phyloP scores from a whole-genome alignment of 2,329 filamentous ascomycete genomes.

The Penicillium occitanis region DNA sequence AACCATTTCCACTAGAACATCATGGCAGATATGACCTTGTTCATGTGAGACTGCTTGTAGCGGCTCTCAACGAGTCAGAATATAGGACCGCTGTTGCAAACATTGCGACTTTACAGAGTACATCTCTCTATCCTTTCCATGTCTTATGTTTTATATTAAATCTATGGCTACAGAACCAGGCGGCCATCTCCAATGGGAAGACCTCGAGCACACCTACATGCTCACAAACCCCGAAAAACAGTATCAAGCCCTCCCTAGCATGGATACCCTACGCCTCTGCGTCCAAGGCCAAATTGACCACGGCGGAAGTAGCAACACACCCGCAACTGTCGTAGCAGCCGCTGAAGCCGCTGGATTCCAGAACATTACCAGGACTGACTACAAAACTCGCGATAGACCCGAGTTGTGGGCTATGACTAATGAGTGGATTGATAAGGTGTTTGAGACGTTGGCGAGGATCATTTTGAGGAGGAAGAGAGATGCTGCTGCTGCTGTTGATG shows the following conservation, averaged over 20 bases:
- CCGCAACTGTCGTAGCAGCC: neutral
- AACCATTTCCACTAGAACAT: conserved; percentile 31
- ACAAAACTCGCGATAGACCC: conserved; percentile 10
- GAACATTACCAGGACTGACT: neutral
- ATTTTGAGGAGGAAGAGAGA: conserved; percentile 1
- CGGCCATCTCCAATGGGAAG: conserved; percentile 33
- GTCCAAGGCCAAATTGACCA: neutral
- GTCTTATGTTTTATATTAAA: neutral
- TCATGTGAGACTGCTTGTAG: conserved; percentile 31
- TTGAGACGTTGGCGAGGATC: conserved; percentile 1
- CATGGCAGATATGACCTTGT: conserved; percentile 34
- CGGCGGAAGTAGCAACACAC: neutral
- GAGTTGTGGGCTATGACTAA: conserved; percentile 5
- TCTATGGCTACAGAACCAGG: conserved; percentile 24
- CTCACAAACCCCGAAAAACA: conserved; percentile 19
- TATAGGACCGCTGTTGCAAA: conserved; percentile 28
- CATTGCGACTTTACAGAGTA: conserved; percentile 32
- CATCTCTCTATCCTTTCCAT: neutral
- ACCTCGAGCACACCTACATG: conserved; percentile 26
- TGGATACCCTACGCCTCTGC: conserved; percentile 5
- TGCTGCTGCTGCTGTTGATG: neutral
- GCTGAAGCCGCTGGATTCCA: neutral
- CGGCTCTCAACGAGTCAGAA: conserved; percentile 29
- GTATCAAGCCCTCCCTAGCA: neutral
- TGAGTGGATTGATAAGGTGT: conserved; percentile 3